Evolutionary conservation across 768 basidiomycete genomes (phyloP).

Genomic region (Psilocybe subaeruginosa): DNA sequence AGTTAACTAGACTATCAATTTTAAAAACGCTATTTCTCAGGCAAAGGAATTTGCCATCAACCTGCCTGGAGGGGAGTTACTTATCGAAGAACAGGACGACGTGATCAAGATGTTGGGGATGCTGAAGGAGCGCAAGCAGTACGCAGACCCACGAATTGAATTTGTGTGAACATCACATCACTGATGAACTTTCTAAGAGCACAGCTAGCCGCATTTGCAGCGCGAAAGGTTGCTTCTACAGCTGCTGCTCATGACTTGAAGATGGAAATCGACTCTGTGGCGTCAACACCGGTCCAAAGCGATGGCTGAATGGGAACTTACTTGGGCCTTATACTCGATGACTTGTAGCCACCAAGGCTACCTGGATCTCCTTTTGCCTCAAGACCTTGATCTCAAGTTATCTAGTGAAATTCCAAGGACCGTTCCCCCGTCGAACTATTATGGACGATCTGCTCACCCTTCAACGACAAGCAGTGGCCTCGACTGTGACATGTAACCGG

Average conservation of each 20-base stretch:
- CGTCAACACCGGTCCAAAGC: constrained; percentile 59
- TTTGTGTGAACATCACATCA: neutral
- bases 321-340: too few relatives aligned
- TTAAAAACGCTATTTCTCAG: constrained; percentile 57
- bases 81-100: constrained; percentile 69
- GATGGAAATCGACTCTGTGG: constrained; percentile 78
- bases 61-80: constrained; percentile 75
- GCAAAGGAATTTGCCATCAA: constrained; percentile 61
- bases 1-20: constrained; percentile 64
- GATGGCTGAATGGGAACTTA: neutral
- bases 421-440: too few relatives aligned
- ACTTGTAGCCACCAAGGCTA: too few relatives aligned
- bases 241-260: constrained; percentile 30
- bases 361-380: neutral
- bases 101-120: constrained; percentile 70
- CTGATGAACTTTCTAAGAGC: constrained; percentile 37
- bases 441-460: too few relatives aligned
- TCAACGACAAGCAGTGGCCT: too few relatives aligned
- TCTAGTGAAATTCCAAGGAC: too few relatives aligned
- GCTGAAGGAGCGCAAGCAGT: constrained; percentile 68
- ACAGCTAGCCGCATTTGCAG: constrained; percentile 56
- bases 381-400: too few relatives aligned
- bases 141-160: constrained; percentile 15
- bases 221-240: constrained; percentile 36
- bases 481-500: too few relatives aligned